Evolutionary conservation across 192 early-diverging fungal genomes (phyloP).

Genomic region (Endogone sp.): DNA sequence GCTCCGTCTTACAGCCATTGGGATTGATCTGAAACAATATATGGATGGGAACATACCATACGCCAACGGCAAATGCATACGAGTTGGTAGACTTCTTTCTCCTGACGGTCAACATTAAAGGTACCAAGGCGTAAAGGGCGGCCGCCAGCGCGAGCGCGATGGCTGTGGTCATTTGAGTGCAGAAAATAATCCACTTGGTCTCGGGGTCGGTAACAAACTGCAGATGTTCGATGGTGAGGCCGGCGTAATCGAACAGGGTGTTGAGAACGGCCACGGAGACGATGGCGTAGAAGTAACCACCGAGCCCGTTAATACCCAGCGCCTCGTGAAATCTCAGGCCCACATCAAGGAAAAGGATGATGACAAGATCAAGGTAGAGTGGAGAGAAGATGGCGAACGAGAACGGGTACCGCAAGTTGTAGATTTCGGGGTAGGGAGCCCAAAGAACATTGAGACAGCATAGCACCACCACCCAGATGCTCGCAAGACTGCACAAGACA

Average conservation of each 20-base stretch:
- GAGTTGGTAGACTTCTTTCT: neutral
- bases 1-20: neutral
- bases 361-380: neutral
- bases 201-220: neutral
- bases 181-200: neutral
- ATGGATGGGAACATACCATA: neutral
- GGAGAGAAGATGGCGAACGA: neutral
- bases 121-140: neutral
- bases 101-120: neutral
- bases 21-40: neutral
- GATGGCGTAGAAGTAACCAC: neutral
- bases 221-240: neutral
- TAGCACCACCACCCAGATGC: neutral
- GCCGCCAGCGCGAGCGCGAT: neutral
- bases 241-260: neutral
- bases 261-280: neutral
- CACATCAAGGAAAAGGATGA: neutral
- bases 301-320: neutral
- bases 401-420: neutral
- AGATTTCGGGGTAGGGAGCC: neutral
- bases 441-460: neutral
- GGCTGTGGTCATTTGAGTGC: neutral
- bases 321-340: neutral
- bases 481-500: neutral
- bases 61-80: neutral